Conservation (phyloP, 2,329 filamentous ascomycete species). For the Arthrobotrys iridis region DNA sequence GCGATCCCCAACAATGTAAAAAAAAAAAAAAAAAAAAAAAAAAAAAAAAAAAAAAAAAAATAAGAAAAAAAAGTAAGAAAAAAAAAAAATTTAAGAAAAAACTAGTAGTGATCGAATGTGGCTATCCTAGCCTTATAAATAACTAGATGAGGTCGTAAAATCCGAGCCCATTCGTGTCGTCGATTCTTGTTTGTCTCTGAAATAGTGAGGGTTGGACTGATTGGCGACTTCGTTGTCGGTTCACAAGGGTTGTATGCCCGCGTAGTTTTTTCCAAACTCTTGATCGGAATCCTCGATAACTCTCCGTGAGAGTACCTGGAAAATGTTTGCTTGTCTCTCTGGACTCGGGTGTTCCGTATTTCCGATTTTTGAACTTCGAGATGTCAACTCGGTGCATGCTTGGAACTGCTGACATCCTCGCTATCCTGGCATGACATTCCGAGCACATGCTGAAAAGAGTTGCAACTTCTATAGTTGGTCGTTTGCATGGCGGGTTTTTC, state of each 20-base stretch:
- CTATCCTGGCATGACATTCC: constrained; percentile 43
- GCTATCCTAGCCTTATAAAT: not conserved
- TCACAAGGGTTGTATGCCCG: not conserved
- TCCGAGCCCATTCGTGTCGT: constrained; percentile 12
- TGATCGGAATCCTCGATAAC: constrained; percentile 16
- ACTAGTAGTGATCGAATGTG: not conserved
- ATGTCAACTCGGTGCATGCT: constrained; percentile 51
- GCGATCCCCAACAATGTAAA: not conserved
- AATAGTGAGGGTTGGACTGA: constrained; percentile 23
- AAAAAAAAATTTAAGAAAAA: not conserved
- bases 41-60: constrained; percentile 3
- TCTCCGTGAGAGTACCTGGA: constrained; percentile 8
- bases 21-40: constrained; percentile 1
- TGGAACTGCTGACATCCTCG: constrained; percentile 25
- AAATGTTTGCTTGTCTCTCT: not conserved
- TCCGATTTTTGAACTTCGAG: constrained; percentile 50
- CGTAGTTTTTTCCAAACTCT: constrained; percentile 45
- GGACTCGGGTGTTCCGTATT: constrained; percentile 14
- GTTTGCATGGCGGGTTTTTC: constrained; percentile 50
- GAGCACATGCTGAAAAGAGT: constrained; percentile 40
- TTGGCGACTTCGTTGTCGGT: constrained; percentile 19
- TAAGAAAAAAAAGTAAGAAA: not conserved
- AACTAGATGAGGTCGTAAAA: constrained; percentile 43
- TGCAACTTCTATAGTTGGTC: constrained; percentile 45
- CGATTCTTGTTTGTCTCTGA: constrained; percentile 12